A percentile compares a stretch with the other conserved stretches of the same genome.
Conservation (phyloP, 352 stramenopile species). For the Phytopythium chamaehyphon region DNA sequence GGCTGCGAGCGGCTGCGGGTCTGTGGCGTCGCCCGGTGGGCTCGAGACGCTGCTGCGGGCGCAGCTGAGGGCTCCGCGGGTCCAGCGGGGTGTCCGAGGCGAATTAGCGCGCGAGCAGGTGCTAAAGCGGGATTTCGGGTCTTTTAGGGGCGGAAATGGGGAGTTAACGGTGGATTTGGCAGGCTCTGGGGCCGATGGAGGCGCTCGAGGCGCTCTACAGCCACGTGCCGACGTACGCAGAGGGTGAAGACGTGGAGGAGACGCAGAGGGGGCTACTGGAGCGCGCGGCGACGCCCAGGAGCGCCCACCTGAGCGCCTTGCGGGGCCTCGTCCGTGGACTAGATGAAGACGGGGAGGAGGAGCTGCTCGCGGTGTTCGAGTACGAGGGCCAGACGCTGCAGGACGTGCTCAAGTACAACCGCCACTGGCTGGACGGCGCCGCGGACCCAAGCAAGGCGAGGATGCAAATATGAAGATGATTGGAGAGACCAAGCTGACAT, state of each 20-base stretch:
- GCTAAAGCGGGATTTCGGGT: too few relatives aligned
- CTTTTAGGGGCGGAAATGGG: conserved; percentile 36
- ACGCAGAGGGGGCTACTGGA: conserved; percentile 14
- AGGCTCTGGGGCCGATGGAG: conserved; percentile 16
- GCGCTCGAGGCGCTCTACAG: conserved; percentile 48
- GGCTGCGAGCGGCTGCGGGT: too few relatives aligned
- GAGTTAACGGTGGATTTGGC: conserved; percentile 3
- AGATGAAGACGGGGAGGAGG: background rate
- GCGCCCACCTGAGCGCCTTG: conserved; percentile 28
- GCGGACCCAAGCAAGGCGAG: background rate
- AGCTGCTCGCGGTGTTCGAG: conserved; percentile 51
- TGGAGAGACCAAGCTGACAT: background rate
- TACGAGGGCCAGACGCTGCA: conserved; percentile 64
- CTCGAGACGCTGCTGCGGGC: conserved; percentile 43
- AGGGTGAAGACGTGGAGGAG: background rate
- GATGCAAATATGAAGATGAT: background rate
- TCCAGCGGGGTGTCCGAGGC: too few relatives aligned
- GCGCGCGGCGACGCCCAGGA: conserved; percentile 20
- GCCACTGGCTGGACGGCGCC: conserved; percentile 36
- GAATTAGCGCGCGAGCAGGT: too few relatives aligned
- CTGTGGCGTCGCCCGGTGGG: background rate
- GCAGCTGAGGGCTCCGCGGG: conserved; percentile 22
- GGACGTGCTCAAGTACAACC: conserved; percentile 74
- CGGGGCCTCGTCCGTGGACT: conserved; percentile 25
- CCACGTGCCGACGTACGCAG: conserved; percentile 38